Evolutionary conservation across 2,329 filamentous ascomycete species (phyloP).

Genomic region (Colletotrichum melonis): DNA sequence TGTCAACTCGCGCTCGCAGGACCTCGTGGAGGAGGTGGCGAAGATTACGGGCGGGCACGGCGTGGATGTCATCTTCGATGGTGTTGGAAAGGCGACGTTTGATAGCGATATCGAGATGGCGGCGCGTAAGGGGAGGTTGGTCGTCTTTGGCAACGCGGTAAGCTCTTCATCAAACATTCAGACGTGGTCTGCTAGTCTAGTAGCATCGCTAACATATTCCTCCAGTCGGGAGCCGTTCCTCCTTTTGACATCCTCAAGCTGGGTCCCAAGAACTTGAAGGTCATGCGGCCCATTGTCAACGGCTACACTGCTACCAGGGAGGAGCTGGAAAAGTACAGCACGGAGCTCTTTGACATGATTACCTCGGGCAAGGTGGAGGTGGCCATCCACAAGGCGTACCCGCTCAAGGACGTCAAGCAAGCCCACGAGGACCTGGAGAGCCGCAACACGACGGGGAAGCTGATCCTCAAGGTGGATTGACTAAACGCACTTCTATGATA

Average conservation of each 20-base stretch:
- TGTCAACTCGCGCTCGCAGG: slow-evolving; percentile 74
- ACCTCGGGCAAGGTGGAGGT: slow-evolving; percentile 76
- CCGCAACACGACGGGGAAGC: slow-evolving; percentile 85
- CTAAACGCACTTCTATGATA: not conserved
- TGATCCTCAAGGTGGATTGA: slow-evolving; percentile 75
- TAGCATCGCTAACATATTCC: not conserved
- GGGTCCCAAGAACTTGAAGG: slow-evolving; percentile 78
- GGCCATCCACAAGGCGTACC: slow-evolving; percentile 81
- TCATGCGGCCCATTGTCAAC: slow-evolving; percentile 80
- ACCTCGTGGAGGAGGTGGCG: slow-evolving; percentile 68
- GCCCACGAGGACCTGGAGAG: slow-evolving; percentile 85
- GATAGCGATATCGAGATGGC: slow-evolving; percentile 80
- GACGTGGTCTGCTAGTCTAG: no score
- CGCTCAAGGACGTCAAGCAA: slow-evolving; percentile 75
- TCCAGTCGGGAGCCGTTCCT: slow-evolving; percentile 76
- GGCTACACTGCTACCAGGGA: slow-evolving; percentile 76
- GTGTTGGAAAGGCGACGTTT: slow-evolving; percentile 87
- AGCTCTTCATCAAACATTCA: slow-evolving; percentile 46
- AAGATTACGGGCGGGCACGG: slow-evolving; percentile 80
- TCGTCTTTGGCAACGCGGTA: slow-evolving; percentile 84
- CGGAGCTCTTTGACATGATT: slow-evolving; percentile 80
- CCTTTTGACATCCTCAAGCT: slow-evolving; percentile 70
- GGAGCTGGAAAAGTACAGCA: slow-evolving; percentile 77
- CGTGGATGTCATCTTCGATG: slow-evolving; percentile 84
- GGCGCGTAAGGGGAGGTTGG: slow-evolving; percentile 80